Evolutionary conservation across 495 filamentous ascomycete genomes (phyloP).

Genomic region (Podospora pseudoanserina): DNA sequence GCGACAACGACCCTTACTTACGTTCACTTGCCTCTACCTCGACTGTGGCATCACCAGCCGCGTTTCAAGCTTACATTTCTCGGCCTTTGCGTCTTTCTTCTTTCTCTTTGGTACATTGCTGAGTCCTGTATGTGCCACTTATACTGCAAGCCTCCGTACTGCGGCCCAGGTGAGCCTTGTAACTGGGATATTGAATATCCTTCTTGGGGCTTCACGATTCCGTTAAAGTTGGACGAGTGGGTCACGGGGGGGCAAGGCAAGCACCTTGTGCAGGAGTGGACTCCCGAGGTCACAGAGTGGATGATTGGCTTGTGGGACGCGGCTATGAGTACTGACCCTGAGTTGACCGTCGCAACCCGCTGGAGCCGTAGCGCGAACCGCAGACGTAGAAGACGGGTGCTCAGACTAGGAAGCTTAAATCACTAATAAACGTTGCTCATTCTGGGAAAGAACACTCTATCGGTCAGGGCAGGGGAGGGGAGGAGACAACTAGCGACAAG

Average conservation of each 20-base stretch:
- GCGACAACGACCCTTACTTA: slow-evolving; percentile 19
- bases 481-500: not conserved
- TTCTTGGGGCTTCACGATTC: slow-evolving; percentile 51
- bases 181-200: slow-evolving; percentile 51
- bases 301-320: slow-evolving; percentile 42
- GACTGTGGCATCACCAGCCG: slow-evolving; percentile 50
- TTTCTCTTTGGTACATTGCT: slow-evolving; percentile 53
- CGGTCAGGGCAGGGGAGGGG: not conserved
- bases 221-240: slow-evolving; percentile 56
- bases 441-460: too few species aligned
- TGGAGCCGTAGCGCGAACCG: slow-evolving; percentile 32
- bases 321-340: slow-evolving; percentile 38
- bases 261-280: slow-evolving; percentile 22
- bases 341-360: slow-evolving; percentile 29
- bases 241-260: slow-evolving; percentile 43
- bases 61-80: slow-evolving; percentile 54
- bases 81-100: slow-evolving; percentile 48
- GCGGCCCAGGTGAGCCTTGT: slow-evolving; percentile 41
- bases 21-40: slow-evolving; percentile 54
- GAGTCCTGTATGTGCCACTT: slow-evolving; percentile 59
- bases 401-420: slow-evolving; percentile 31
- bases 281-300: slow-evolving; percentile 40
- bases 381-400: slow-evolving; percentile 40
- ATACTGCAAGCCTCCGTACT: slow-evolving; percentile 58
- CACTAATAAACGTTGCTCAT: not conserved